These are phyloP conservation scores for Aureobasidium sp. DNA, from an alignment of 2,329 filamentous ascomycete genomes.

Conservation along the genomic window DNA sequence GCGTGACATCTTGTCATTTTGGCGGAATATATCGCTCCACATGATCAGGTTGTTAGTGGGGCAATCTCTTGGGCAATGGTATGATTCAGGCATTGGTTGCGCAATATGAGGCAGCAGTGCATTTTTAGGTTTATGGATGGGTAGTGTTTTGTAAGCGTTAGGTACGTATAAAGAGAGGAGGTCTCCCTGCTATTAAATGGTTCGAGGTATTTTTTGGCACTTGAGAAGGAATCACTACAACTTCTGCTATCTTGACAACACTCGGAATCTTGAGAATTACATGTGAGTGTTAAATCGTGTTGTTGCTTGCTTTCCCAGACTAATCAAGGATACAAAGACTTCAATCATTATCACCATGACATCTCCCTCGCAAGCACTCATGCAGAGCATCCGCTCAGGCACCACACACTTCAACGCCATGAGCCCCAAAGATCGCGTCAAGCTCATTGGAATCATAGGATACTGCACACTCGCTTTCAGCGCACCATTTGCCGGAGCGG, in stretches of 20 bases:
- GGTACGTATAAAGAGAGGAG: not conserved
- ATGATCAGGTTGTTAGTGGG: not conserved
- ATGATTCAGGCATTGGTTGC: not conserved
- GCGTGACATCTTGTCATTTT: conserved; percentile 1
- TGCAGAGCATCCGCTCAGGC: conserved; percentile 21
- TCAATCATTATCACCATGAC: not conserved
- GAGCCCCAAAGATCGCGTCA: conserved; percentile 18
- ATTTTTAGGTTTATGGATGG: not conserved
- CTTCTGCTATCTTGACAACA: not conserved
- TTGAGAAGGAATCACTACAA: not conserved
- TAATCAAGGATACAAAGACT: not conserved
- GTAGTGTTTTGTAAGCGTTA: too few species aligned
- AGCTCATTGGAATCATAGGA: conserved; percentile 19
- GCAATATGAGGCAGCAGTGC: not conserved
- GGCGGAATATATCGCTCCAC: not conserved
- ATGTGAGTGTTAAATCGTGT: not conserved
- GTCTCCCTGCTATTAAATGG: not conserved
- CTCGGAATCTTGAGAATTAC: not conserved
- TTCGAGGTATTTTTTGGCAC: not conserved
- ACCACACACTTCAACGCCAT: conserved; percentile 14
- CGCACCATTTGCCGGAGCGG: conserved; percentile 26
- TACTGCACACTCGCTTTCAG: conserved; percentile 28
- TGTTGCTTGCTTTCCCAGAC: not conserved
- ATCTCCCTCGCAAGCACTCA: not conserved
- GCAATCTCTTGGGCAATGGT: not conserved